Evolutionary conservation across 2,329 filamentous ascomycete genomes (phyloP).

Genomic region (Botrytis sinoallii): DNA sequence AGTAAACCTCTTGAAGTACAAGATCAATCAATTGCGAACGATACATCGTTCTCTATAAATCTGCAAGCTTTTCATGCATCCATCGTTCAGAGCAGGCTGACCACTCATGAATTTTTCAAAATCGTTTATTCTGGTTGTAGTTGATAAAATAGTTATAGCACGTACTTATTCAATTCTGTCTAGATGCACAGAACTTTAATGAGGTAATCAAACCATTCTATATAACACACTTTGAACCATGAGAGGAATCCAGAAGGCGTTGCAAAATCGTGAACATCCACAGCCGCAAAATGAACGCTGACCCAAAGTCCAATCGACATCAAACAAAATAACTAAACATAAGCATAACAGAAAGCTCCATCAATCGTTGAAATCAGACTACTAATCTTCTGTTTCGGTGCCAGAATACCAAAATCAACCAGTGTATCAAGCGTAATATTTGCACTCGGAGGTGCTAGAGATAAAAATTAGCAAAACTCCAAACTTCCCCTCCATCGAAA

Average conservation of each 20-base stretch:
- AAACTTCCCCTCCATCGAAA: too few species aligned
- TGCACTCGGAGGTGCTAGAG: background rate
- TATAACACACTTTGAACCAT: background rate
- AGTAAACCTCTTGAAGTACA: background rate
- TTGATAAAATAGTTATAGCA: background rate
- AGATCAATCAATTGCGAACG: background rate
- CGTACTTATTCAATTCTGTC: background rate
- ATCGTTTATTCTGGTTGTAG: background rate
- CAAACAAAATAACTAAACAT: slow-evolving; percentile 33
- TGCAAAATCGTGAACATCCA: background rate
- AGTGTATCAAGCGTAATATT: slow-evolving; percentile 5
- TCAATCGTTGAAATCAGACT: slow-evolving; percentile 41
- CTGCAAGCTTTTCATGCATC: background rate
- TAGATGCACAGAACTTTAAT: background rate
- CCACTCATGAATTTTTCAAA: background rate
- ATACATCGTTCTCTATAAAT: background rate
- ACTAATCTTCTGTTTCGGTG: background rate
- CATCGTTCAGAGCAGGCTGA: background rate
- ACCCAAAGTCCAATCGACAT: rapidly evolving
- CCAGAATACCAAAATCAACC: slow-evolving; percentile 8
- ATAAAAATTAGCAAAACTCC: background rate
- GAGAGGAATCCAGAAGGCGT: background rate
- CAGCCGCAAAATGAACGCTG: too few species aligned
- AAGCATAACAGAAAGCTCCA: slow-evolving; percentile 43
- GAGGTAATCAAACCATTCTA: background rate